These are phyloP conservation scores for Lepraria neglecta DNA, from an alignment of 495 filamentous ascomycete species.

Conservation along the genomic window DNA sequence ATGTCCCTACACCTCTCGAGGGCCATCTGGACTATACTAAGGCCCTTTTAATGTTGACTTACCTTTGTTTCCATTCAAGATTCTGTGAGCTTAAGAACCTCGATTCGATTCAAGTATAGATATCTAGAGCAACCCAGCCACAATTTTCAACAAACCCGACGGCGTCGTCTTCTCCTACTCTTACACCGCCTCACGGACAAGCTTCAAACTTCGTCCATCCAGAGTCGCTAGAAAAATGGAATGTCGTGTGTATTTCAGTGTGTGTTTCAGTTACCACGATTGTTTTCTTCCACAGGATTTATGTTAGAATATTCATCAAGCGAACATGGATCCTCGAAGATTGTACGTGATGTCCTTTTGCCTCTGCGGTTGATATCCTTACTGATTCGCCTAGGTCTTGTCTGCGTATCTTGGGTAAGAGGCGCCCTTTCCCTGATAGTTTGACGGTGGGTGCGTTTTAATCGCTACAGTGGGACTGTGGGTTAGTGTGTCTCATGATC, in stretches of 20 bases:
- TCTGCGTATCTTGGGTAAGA: conserved; percentile 21
- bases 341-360: conserved; percentile 22
- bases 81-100: too few species aligned
- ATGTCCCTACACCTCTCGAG: too few species aligned
- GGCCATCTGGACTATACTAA: too few species aligned
- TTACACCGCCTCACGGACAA: conserved; percentile 26
- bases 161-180: conserved; percentile 13
- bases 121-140: too few species aligned
- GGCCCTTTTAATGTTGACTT: too few species aligned
- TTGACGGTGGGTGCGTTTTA: not conserved
- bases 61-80: too few species aligned
- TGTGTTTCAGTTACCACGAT: conserved; percentile 20
- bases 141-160: too few species aligned
- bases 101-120: too few species aligned
- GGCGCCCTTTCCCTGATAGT: not conserved
- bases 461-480: too few species aligned
- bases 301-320: conserved; percentile 27
- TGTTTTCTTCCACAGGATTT: conserved; percentile 25
- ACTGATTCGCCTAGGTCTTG: conserved; percentile 15
- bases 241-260: conserved; percentile 25
- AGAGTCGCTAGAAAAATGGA: conserved; percentile 26
- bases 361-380: not conserved
- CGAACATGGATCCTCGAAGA: conserved; percentile 31
- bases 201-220: conserved; percentile 27
- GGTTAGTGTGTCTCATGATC: too few species aligned